Percentiles rank a stretch among this genome's conserved stretches.
Evolutionary conservation across 108 stramenopile species (phyloP).

Genomic region (Cyclotella distinguenda): DNA sequence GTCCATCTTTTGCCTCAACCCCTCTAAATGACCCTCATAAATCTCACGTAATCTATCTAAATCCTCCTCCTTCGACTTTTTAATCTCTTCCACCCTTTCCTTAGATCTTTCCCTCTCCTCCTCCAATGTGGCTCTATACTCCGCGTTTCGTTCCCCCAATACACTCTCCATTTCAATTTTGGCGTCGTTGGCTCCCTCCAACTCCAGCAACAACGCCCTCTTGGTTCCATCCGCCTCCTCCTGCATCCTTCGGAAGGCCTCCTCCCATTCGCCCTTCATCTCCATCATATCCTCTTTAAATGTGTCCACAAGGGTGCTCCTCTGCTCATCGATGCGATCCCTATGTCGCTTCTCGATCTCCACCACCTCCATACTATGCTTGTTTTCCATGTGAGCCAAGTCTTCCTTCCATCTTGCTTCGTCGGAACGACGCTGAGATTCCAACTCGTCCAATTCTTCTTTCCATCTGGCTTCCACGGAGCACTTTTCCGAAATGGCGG

Average conservation of each 20-base stretch:
- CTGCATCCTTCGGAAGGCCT: slow-evolving; percentile 13
- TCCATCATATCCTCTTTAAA: slow-evolving; percentile 44
- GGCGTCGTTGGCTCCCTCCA: slow-evolving; percentile 10
- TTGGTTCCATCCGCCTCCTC: slow-evolving; percentile 33
- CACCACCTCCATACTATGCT: slow-evolving; percentile 12
- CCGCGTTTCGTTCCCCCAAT: slow-evolving; percentile 12
- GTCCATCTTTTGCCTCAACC: slow-evolving; percentile 1
- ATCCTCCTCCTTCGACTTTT: slow-evolving; percentile 36
- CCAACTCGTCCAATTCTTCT: slow-evolving; percentile 1
- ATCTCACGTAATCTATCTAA: slow-evolving; percentile 28
- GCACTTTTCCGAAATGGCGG: slow-evolving; percentile 8
- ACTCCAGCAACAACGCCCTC: slow-evolving; percentile 15
- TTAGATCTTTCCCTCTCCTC: slow-evolving; percentile 21
- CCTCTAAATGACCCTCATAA: slow-evolving; percentile 39
- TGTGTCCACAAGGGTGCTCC: slow-evolving; percentile 25
- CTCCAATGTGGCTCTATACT: slow-evolving; percentile 23
- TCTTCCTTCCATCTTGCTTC: slow-evolving; percentile 1
- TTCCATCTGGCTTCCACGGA: background rate
- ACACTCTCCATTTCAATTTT: slow-evolving; percentile 25
- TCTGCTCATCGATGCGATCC: slow-evolving; percentile 7
- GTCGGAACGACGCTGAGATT: background rate
- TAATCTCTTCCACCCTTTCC: slow-evolving; percentile 24
- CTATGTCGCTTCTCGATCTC: slow-evolving; percentile 9
- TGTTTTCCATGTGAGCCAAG: slow-evolving; percentile 3
- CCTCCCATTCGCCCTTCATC: slow-evolving; percentile 43